Percentiles rank a stretch among this genome's conserved stretches.
phyloP scores from a whole-genome alignment of 1,139 yeast species.

The Barnettozyma hawaiiensis region DNA sequence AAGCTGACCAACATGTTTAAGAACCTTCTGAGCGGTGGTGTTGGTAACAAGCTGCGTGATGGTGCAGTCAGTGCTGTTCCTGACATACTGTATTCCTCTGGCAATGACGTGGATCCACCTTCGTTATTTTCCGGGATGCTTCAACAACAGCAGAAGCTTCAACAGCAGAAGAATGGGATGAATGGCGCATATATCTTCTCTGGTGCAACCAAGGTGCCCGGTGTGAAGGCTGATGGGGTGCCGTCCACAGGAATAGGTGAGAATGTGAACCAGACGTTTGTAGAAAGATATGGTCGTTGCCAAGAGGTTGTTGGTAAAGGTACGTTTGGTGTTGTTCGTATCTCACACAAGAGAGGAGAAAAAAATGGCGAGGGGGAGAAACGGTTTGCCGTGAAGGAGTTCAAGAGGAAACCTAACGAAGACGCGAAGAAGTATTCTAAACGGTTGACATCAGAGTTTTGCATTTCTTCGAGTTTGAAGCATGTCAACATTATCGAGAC shows the following conservation, averaged over 20 bases:
- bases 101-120: constrained; percentile 46
- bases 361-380: constrained; percentile 32
- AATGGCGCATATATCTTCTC: constrained; percentile 35
- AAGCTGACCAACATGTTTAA: constrained; percentile 82
- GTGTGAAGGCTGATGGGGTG: constrained; percentile 7
- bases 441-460: constrained; percentile 76
- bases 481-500: constrained; percentile 81
- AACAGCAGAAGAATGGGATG: constrained; percentile 20
- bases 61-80: constrained; percentile 87
- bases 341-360: constrained; percentile 52
- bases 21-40: constrained; percentile 80
- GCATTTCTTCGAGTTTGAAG: constrained; percentile 75
- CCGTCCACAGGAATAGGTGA: neutral
- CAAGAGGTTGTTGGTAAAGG: constrained; percentile 82
- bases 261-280: constrained; percentile 32
- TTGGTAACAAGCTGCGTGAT: constrained; percentile 50
- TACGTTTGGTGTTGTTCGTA: constrained; percentile 78
- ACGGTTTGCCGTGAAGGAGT: constrained; percentile 80
- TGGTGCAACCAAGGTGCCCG: constrained; percentile 28
- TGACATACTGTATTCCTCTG: constrained; percentile 35
- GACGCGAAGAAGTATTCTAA: constrained; percentile 55
- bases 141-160: constrained; percentile 53
- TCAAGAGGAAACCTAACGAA: constrained; percentile 54
- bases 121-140: constrained; percentile 79
- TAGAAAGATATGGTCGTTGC: constrained; percentile 72